Evolutionary conservation across 2,329 filamentous ascomycete species (phyloP).

Genomic region (Hymenoscyphus repandus): DNA sequence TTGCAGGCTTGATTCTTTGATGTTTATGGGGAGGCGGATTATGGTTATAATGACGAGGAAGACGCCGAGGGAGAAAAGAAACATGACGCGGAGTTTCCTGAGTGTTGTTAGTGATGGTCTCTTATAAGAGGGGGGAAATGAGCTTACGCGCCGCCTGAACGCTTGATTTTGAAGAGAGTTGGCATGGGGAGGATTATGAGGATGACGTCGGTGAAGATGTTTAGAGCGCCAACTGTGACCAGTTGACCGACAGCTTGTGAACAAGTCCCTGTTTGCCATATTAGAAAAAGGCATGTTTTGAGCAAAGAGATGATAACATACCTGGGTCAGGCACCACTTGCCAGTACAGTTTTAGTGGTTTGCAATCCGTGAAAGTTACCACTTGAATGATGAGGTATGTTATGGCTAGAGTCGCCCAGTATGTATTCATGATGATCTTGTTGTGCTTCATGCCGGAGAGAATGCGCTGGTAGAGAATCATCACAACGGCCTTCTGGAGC

Average conservation of each 20-base stretch:
- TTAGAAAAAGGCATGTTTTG: constrained; percentile 1
- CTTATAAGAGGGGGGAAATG: constrained; percentile 36
- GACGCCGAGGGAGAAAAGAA: constrained; percentile 12
- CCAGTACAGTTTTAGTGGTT: constrained; percentile 16
- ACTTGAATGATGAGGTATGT: constrained; percentile 14
- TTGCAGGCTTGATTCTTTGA: constrained; percentile 7
- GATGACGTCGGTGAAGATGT: constrained; percentile 20
- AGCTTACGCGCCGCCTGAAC: constrained; percentile 3
- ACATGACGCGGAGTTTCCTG: constrained; percentile 3
- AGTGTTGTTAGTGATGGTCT: neutral
- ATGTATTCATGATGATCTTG: constrained; percentile 8
- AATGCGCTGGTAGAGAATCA: constrained; percentile 12
- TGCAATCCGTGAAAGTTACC: constrained; percentile 16
- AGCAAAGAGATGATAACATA: neutral
- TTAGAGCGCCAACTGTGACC: constrained; percentile 9
- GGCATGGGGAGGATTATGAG: constrained; percentile 20
- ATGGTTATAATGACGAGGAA: constrained; percentile 15
- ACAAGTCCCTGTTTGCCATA: constrained; percentile 7
- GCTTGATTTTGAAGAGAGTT: constrained; percentile 9
- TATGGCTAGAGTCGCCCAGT: constrained; percentile 11
- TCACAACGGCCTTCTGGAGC: constrained; percentile 16
- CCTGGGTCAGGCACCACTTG: constrained; percentile 20
- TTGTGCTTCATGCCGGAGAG: constrained; percentile 6
- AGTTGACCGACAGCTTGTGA: constrained; percentile 10
- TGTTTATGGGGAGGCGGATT: constrained; percentile 12